Evolutionary conservation across 129 eudicot genomes (phyloP).

Genomic region (Artemisia annua): DNA sequence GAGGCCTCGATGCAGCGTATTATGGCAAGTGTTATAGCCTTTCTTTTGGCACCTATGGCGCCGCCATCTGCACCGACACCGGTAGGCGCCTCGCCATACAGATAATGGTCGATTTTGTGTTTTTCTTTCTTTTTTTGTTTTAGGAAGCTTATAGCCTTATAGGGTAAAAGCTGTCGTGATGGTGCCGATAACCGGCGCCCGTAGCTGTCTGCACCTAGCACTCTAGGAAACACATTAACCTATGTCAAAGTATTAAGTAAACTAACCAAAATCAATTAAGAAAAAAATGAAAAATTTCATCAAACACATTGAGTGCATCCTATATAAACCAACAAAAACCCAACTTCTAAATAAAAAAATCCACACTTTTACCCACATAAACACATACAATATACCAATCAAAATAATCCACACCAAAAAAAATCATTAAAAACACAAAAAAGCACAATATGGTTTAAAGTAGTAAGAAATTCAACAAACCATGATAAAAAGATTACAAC

Average conservation of each 20-base stretch:
- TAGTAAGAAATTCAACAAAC: constrained; percentile 6
- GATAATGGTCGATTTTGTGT: too few relatives aligned
- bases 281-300: constrained; percentile 13
- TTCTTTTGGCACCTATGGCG: too few relatives aligned
- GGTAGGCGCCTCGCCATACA: too few relatives aligned
- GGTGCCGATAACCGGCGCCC: too few relatives aligned
- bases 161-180: too few relatives aligned
- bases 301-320: constrained; percentile 33
- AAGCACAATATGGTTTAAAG: constrained; percentile 11
- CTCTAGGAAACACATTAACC: too few relatives aligned
- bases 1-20: too few relatives aligned
- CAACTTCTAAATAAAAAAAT: background rate
- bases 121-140: too few relatives aligned
- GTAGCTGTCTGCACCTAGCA: too few relatives aligned
- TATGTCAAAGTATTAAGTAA: background rate
- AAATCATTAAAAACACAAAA: background rate
- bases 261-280: background rate
- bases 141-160: too few relatives aligned
- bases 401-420: background rate
- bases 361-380: background rate
- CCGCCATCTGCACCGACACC: too few relatives aligned
- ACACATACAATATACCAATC: background rate
- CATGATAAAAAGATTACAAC: background rate
- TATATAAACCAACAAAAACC: background rate
- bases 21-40: too few relatives aligned